Evolutionary conservation across 2,329 filamentous ascomycete species (phyloP), one percentile per base, ranked within the genome.

Genomic region (Dissoconium aciculare): DNA sequence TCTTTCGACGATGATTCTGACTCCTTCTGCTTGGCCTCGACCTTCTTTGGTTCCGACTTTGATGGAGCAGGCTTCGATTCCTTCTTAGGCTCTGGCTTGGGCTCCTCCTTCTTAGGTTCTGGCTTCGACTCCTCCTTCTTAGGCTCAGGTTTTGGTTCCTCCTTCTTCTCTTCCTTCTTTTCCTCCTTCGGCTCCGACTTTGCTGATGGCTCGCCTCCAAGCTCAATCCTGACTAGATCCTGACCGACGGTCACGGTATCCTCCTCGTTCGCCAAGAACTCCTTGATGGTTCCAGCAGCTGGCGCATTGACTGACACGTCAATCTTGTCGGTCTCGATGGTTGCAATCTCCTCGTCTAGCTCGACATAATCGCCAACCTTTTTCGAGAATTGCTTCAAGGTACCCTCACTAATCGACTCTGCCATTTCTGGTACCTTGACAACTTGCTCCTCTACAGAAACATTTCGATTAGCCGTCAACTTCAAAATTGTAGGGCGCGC

Each of bases 241-340:
- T 98, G 89, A 27, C 87, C 89, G 35, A 95, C 89, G 6, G 72
- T 78, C 23, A 98, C 89, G 13, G 85, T 95, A 52, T 94, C 89
- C 53, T 95, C 89, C 58, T 95, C 89, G 40, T 74, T 82, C 41
- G 78, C 89, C 17, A 95, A 67, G 35, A 93, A 74, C 58, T 95
- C 84, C 58, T 83, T 92, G 60, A 98, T 82, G 16, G 74, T 80
- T 44, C 89, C 89, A 24, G 87, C 74, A 47, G 87, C 77, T 5
- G 89, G 82, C 11, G 89, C 85, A 58, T 94, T 95, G 52, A 98
- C 85, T 15, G 87, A 78, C 27, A 98, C 83, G 57, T 98, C 89
- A 53, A 95, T 95, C 84, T 98, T 98, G 69, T 98, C 89, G 10
- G 89, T 98, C 62, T 98, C 89, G 52, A 98, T 98, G 29, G 87